A percentile compares a stretch with the other conserved stretches of the same genome.
Evolutionary conservation across 768 basidiomycete genomes (phyloP).

Genomic region (Boletus vinaceobasis): DNA sequence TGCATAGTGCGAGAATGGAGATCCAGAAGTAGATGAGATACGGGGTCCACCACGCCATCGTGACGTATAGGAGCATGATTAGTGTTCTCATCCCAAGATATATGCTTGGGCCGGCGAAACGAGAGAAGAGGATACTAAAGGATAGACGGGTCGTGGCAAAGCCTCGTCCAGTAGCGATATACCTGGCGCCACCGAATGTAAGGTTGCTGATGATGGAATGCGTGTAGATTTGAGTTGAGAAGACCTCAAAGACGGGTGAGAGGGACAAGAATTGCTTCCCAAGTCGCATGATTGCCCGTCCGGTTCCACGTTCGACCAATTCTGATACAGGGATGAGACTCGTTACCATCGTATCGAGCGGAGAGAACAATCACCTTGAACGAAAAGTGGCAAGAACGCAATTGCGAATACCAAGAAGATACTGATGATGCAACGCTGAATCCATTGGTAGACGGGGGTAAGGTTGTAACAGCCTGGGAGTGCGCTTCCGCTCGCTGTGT

Average conservation of each 20-base stretch:
- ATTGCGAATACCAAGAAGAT: slow-evolving; percentile 99
- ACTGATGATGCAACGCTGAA: slow-evolving; percentile 92
- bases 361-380: slow-evolving; percentile 65
- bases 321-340: slow-evolving; percentile 45
- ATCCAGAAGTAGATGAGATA: slow-evolving; percentile 98
- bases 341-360: slow-evolving; percentile 13
- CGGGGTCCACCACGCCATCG: slow-evolving; percentile 86
- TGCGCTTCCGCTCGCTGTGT: slow-evolving; percentile 67
- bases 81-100: slow-evolving; percentile 95
- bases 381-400: slow-evolving; percentile 88
- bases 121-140: slow-evolving; percentile 94
- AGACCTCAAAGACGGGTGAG: slow-evolving; percentile 96
- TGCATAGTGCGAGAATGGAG: slow-evolving; percentile 85
- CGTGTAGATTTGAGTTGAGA: slow-evolving; percentile 96
- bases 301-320: slow-evolving; percentile 92
- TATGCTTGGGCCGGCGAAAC: slow-evolving; percentile 97
- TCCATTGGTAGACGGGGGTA: slow-evolving; percentile 91
- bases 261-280: slow-evolving; percentile 92
- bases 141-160: slow-evolving; percentile 95
- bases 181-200: slow-evolving; percentile 96
- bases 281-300: slow-evolving; percentile 86
- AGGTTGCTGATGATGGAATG: slow-evolving; percentile 96
- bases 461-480: slow-evolving; percentile 94
- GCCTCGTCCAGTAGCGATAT: slow-evolving; percentile 98
- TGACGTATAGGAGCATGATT: slow-evolving; percentile 91